These are phyloP conservation scores for Tulasnella sp. DNA, from an alignment of 768 basidiomycete species.

Conservation along the genomic window DNA sequence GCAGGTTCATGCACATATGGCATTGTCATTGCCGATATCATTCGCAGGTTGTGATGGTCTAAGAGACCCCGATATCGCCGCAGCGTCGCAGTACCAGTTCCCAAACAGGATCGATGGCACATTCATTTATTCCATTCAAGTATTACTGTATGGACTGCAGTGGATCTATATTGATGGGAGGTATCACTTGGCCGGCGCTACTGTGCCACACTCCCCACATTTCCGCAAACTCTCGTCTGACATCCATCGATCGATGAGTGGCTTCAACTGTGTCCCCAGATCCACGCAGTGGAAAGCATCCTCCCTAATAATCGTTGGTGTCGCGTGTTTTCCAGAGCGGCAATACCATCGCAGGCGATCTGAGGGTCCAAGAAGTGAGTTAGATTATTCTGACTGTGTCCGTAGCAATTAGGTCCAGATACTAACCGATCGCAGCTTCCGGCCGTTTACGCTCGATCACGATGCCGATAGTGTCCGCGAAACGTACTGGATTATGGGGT, in stretches of 20 bases:
- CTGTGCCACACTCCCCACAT: constrained; percentile 59
- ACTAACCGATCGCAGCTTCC: constrained; percentile 56
- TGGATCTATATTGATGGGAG: too few species aligned
- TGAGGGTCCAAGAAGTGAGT: too few species aligned
- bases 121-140: too few species aligned
- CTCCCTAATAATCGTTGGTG: constrained; percentile 70
- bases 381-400: too few species aligned
- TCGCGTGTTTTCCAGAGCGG: constrained; percentile 44
- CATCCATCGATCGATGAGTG: constrained; percentile 82
- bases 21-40: too few species aligned
- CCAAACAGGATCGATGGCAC: too few species aligned
- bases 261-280: constrained; percentile 87
- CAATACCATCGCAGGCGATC: constrained; percentile 94
- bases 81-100: too few species aligned
- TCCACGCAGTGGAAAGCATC: constrained; percentile 82
- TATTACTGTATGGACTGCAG: too few species aligned
- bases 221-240: constrained; percentile 47
- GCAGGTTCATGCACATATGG: too few species aligned
- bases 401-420: neutral
- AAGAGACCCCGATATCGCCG: too few species aligned
- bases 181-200: constrained; percentile 45
- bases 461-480: constrained; percentile 79
- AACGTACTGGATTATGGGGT: constrained; percentile 91
- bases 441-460: constrained; percentile 85
- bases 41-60: too few species aligned